Evolutionary conservation across 805 yeast species (phyloP).

Genomic region (Pichia deserticola): DNA sequence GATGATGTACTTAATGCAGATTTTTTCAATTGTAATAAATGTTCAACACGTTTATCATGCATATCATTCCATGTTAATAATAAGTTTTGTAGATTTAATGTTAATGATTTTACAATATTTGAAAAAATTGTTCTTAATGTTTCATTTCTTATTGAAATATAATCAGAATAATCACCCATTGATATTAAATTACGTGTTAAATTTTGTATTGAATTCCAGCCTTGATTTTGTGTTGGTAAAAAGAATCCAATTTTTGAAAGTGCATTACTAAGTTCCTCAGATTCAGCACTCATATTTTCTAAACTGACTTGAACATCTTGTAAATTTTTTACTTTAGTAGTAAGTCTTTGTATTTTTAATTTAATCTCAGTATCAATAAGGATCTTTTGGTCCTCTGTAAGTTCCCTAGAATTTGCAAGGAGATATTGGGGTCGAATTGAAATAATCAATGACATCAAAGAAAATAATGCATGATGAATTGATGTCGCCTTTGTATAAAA

Average conservation of each 20-base stretch:
- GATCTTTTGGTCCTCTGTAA: slow-evolving; percentile 22
- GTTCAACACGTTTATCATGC: slow-evolving; percentile 40
- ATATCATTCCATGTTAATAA: slow-evolving; percentile 41
- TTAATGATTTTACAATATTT: slow-evolving; percentile 43
- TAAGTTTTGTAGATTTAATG: slow-evolving; percentile 34
- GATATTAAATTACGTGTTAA: slow-evolving; percentile 23
- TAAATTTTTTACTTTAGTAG: slow-evolving; percentile 23
- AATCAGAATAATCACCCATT: slow-evolving; percentile 33
- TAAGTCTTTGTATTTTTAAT: slow-evolving; percentile 16
- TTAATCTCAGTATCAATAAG: slow-evolving; percentile 23
- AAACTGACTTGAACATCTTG: neutral
- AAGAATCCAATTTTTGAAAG: slow-evolving; percentile 2
- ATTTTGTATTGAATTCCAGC: slow-evolving; percentile 37
- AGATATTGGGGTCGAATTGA: slow-evolving; percentile 32
- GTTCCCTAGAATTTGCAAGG: slow-evolving; percentile 20
- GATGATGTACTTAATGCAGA: slow-evolving; percentile 20
- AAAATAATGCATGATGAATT: slow-evolving; percentile 1
- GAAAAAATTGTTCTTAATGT: slow-evolving; percentile 39
- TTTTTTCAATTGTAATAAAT: slow-evolving; percentile 33
- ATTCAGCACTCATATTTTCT: neutral
- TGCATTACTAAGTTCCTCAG: neutral
- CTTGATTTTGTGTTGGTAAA: neutral
- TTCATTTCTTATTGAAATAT: slow-evolving; percentile 27
- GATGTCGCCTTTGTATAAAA: slow-evolving; percentile 3
- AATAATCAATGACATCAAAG: slow-evolving; percentile 10